Base-by-base conservation (phyloP, 768 basidiomycete species). In the Suillus ampliporus region DNA sequence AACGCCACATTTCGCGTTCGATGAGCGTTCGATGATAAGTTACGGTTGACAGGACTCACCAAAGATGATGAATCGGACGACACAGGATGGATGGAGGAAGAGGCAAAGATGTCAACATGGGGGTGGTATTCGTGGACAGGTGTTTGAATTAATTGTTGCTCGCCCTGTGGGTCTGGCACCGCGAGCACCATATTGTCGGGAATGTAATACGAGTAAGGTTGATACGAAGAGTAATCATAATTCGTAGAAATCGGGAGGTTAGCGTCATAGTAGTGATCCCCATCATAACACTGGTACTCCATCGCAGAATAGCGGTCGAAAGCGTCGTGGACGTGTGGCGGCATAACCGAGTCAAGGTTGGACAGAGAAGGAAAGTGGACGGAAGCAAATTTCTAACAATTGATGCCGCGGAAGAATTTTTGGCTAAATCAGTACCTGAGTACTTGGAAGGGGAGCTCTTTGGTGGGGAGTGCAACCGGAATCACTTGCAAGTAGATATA, bases 141-240 rank as follows among this genome's bases (percentile, higher is more conserved):
- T n/a, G 62, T 73, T 72, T 56, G 74, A 63, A 69, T 73, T 67
- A 51, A 62, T 59, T 26, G 53, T 51, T 46, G 72, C 47, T 38
- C 23, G 65, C 61, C 73, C 67, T 76, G 54, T 62, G 66, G 62
- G 76, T 76, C 57, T 28, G 54, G 60, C 58, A 60, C 73, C 71
- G 44, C 70, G 67, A 46, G 54, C 40, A 64, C 72, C 73, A 54
- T 74, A 73, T 73, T 76, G 66, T 68, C 72, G 21, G 72, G 65
- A 0, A 71, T 63, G 46, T 72, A 67, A 64, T 74, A 71, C 9
- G 70, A 56, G 40, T 35, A 56, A 60, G 61, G 15, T 23, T 62
- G 61, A 38, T 58, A 68, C 34, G 41, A 6, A 65, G 19, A 51
- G 72, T 66, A 50, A 41, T 51, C 62, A 31, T n/a, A 61, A 73